Percentiles rank a stretch among this genome's conserved stretches.
Conservation (phyloP, 257 asterid species). For the Solanum arcanum region DNA sequence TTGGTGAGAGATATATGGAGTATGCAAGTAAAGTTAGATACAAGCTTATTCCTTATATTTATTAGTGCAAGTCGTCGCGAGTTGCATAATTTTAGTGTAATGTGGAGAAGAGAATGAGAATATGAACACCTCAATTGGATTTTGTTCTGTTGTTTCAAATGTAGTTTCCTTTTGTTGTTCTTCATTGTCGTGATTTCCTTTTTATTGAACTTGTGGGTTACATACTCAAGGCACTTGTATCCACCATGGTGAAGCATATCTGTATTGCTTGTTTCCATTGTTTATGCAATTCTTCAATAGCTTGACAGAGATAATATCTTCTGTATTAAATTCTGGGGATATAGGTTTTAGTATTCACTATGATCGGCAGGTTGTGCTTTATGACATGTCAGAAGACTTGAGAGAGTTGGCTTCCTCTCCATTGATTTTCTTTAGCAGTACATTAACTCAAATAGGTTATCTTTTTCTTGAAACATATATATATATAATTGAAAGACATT, state of each 20-base stretch:
- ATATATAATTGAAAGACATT: not conserved
- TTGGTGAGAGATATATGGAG: conserved; percentile 56
- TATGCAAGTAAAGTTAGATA: conserved; percentile 57
- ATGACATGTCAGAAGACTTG: not conserved
- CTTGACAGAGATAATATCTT: not conserved
- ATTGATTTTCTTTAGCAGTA: not conserved
- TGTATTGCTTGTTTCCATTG: not conserved
- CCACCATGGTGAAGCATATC: not conserved
- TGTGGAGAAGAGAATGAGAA: not conserved
- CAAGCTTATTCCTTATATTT: conserved; percentile 76
- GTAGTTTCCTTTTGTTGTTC: not conserved
- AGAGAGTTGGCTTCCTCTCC: not conserved
- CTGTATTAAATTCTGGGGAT: not conserved
- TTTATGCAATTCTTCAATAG: not conserved
- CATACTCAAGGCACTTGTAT: not conserved
- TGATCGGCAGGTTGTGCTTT: not conserved
- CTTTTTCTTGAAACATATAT: not conserved
- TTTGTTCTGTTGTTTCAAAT: not conserved
- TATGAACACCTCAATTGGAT: not conserved
- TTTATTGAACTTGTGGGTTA: not conserved
- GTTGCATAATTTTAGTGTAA: not conserved
- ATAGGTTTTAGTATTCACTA: not conserved
- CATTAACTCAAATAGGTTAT: not conserved
- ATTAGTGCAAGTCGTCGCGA: conserved; percentile 23
- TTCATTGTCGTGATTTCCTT: not conserved